These are phyloP conservation scores for Bipolaris bicolor DNA, from an alignment of 2,329 filamentous ascomycete genomes.

Conservation along the genomic window DNA sequence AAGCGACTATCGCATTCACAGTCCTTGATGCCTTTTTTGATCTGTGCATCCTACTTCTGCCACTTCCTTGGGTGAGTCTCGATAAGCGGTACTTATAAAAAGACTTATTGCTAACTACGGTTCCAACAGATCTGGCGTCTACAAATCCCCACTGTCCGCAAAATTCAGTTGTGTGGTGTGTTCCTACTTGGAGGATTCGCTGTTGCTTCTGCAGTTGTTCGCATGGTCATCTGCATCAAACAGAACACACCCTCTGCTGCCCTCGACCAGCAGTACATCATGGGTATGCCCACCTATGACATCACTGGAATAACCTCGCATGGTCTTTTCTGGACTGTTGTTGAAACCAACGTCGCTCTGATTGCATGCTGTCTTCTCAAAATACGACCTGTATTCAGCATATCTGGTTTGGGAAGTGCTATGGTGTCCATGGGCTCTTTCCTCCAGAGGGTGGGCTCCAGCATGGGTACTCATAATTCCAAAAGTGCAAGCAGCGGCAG, in stretches of 20 bases:
- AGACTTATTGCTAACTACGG: neutral
- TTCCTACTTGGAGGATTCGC: conserved; percentile 14
- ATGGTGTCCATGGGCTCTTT: conserved; percentile 11
- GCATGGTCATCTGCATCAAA: conserved; percentile 17
- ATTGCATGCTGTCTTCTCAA: conserved; percentile 12
- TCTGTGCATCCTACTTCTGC: conserved; percentile 10
- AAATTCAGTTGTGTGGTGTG: conserved; percentile 10
- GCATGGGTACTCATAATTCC: conserved; percentile 6
- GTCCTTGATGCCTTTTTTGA: conserved; percentile 11
- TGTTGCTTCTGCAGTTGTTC: conserved; percentile 8
- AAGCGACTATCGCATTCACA: conserved; percentile 8
- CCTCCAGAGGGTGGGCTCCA: conserved; percentile 10
- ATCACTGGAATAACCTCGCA: conserved; percentile 15
- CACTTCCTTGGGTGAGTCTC: conserved; percentile 11
- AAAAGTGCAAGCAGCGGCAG: neutral
- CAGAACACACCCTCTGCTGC: conserved; percentile 13
- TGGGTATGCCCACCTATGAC: conserved; percentile 16
- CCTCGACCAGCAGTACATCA: conserved; percentile 5
- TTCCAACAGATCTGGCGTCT: conserved; percentile 11
- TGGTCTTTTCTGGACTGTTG: conserved; percentile 13
- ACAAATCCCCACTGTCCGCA: conserved; percentile 11
- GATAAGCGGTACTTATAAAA: neutral
- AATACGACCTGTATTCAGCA: conserved; percentile 5
- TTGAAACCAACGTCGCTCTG: conserved; percentile 10
- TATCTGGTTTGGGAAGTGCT: conserved; percentile 2